Evolutionary conservation across 2,329 filamentous ascomycete species (phyloP).

Genomic region (Pseudohalonectria lignicola): DNA sequence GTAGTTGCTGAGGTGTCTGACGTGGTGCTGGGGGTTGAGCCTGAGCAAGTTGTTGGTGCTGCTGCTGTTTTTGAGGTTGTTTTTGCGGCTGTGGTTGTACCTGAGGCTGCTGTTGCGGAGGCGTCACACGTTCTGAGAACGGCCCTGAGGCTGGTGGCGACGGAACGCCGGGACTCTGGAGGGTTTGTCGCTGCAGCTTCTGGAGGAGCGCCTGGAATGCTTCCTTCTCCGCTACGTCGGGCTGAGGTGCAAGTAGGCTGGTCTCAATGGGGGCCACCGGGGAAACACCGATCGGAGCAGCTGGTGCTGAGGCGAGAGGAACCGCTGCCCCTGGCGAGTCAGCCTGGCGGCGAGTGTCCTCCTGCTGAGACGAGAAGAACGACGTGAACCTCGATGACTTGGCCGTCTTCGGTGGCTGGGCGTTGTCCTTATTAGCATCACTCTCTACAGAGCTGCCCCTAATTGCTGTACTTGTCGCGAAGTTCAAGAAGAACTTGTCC

Average conservation of each 20-base stretch:
- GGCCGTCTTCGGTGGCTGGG: constrained; percentile 39
- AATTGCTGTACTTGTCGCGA: neutral
- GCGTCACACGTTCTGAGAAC: neutral
- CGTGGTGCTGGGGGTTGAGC: neutral
- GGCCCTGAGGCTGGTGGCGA: neutral
- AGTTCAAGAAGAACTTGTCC: constrained; percentile 61
- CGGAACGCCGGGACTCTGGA: constrained; percentile 23
- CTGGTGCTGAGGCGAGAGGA: too few species aligned
- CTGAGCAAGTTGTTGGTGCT: neutral
- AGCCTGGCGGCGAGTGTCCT: constrained; percentile 34
- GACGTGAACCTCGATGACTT: constrained; percentile 82
- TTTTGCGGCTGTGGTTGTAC: constrained; percentile 5
- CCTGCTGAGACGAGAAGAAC: constrained; percentile 55
- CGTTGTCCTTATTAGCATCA: constrained; percentile 31
- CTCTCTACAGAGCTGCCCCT: constrained; percentile 42
- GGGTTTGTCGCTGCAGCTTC: constrained; percentile 59
- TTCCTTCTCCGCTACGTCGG: constrained; percentile 62
- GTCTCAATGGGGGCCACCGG: neutral
- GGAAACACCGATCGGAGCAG: constrained; percentile 5
- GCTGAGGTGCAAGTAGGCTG: constrained; percentile 6
- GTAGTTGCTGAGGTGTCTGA: constrained; percentile 5
- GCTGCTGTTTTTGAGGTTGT: constrained; percentile 6
- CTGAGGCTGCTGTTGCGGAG: neutral
- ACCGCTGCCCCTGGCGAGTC: too few species aligned
- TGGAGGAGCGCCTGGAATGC: constrained; percentile 75